Percentiles rank a stretch among this genome's conserved stretches.
These are phyloP conservation scores for Cladophialophora chaetospira DNA, from an alignment of 2,329 filamentous ascomycete species.

Conservation along the genomic window DNA sequence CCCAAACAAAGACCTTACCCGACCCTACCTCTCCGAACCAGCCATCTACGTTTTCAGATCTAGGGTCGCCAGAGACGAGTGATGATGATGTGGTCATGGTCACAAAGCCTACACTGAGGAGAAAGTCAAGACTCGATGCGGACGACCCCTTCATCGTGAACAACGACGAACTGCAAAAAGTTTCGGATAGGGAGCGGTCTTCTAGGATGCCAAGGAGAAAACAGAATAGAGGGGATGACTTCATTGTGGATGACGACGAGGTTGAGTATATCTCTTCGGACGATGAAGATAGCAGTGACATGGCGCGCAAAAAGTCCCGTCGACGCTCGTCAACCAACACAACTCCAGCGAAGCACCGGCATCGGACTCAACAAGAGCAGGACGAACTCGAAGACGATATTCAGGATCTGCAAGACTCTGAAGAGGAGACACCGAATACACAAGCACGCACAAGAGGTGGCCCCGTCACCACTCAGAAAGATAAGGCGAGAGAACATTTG, in stretches of 20 bases:
- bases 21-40: background rate
- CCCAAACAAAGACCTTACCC: background rate
- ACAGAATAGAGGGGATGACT: conserved; percentile 33
- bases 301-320: background rate
- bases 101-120: conserved; percentile 21
- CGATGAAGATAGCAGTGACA: conserved; percentile 16
- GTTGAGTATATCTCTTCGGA: conserved; percentile 29
- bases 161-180: conserved; percentile 28
- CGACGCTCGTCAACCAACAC: conserved; percentile 3
- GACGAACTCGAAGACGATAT: conserved; percentile 50
- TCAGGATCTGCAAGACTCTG: conserved; percentile 48
- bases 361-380: conserved; percentile 36
- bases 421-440: conserved; percentile 38
- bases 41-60: conserved; percentile 16
- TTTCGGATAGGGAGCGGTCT: conserved; percentile 19
- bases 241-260: conserved; percentile 35
- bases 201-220: conserved; percentile 31
- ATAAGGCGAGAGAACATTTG: conserved; percentile 44
- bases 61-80: conserved; percentile 36
- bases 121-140: conserved; percentile 28
- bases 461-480: conserved; percentile 42
- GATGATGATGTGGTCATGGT: conserved; percentile 34
- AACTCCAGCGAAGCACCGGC: conserved; percentile 6
- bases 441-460: conserved; percentile 46
- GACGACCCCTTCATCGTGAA: conserved; percentile 34